phyloP scores from a whole-genome alignment of 2,329 filamentous ascomycete genomes.

The Coniochaeta sp. region DNA sequence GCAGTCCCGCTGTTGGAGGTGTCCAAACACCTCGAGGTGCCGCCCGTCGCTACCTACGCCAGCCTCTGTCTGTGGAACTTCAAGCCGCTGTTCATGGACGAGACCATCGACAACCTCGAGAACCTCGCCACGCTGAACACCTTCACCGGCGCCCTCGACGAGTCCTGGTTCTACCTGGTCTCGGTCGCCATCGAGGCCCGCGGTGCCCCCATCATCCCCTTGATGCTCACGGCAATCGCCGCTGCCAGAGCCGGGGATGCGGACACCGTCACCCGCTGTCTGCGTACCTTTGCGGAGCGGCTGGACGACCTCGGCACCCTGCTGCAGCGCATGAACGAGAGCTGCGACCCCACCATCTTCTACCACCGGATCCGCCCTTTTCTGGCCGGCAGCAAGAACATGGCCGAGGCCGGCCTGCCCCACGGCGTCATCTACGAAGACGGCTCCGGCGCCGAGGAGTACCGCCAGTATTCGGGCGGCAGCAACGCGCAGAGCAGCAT shows the following conservation, averaged over 20 bases:
- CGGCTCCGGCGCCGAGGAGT: constrained; percentile 59
- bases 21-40: constrained; percentile 73
- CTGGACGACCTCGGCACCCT: constrained; percentile 76
- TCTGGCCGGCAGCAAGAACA: constrained; percentile 94
- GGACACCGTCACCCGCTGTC: constrained; percentile 63
- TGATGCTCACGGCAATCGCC: constrained; percentile 82
- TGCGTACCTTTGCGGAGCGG: constrained; percentile 79
- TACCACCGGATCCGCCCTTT: constrained; percentile 96
- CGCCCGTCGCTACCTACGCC: constrained; percentile 89
- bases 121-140: constrained; percentile 85
- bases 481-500: constrained; percentile 96
- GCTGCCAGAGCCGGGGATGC: constrained; percentile 68
- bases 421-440: constrained; percentile 83
- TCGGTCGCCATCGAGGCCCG: constrained; percentile 93
- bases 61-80: constrained; percentile 95
- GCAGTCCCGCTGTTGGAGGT: constrained; percentile 76
- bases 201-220: constrained; percentile 75
- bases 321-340: constrained; percentile 87
- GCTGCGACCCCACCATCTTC: constrained; percentile 89
- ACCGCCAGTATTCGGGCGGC: constrained; percentile 83
- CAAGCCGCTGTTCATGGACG: constrained; percentile 79
- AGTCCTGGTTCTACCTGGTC: constrained; percentile 97
- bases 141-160: constrained; percentile 89
- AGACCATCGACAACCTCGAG: constrained; percentile 73
- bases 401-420: constrained; percentile 87